Conservation (phyloP, 139 green algal species). For the Gonium pectorale region DNA sequence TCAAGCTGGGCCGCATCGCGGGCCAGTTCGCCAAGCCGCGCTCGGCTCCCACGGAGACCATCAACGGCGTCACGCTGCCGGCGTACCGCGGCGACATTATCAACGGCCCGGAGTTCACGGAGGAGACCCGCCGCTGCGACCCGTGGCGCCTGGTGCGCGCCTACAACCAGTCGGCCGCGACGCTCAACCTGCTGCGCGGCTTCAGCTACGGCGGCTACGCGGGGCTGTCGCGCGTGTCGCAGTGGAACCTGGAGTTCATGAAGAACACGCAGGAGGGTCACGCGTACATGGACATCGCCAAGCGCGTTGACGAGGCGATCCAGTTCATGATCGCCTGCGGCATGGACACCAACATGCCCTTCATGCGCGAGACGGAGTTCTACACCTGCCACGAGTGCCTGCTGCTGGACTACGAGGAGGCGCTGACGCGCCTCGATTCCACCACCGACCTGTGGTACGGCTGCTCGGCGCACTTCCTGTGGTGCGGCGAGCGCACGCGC, state of each 20-base stretch:
- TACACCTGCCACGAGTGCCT: conserved; percentile 92
- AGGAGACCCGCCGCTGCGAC: conserved; percentile 90
- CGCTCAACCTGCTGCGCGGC: conserved; percentile 97
- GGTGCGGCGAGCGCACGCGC: conserved; percentile 97
- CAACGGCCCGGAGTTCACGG: conserved; percentile 94
- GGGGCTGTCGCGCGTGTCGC: conserved; percentile 87
- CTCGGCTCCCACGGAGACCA: conserved; percentile 58
- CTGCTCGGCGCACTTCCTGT: conserved; percentile 97
- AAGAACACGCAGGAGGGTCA: conserved; percentile 84
- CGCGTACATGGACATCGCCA: conserved; percentile 92
- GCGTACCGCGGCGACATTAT: conserved; percentile 98
- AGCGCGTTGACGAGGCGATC: conserved; percentile 93
- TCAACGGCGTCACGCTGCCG: conserved; percentile 69
- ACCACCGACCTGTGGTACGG: conserved; percentile 83
- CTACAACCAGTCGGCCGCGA: conserved; percentile 98
- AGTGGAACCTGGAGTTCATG: conserved; percentile 99
- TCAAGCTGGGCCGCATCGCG: conserved; percentile 98
- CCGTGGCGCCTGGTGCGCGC: conserved; percentile 86
- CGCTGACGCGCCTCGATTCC: conserved; percentile 88
- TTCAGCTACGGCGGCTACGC: conserved; percentile 98
- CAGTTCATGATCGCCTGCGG: conserved; percentile 95
- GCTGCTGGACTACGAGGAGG: conserved; percentile 97
- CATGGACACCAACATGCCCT: conserved; percentile 75
- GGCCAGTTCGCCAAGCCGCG: conserved; percentile 99
- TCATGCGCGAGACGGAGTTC: conserved; percentile 97